A percentile compares a stretch with the other conserved stretches of the same genome.
Evolutionary conservation across 2,329 filamentous ascomycete species (phyloP).

Genomic region (Diplocarpon rosae): DNA sequence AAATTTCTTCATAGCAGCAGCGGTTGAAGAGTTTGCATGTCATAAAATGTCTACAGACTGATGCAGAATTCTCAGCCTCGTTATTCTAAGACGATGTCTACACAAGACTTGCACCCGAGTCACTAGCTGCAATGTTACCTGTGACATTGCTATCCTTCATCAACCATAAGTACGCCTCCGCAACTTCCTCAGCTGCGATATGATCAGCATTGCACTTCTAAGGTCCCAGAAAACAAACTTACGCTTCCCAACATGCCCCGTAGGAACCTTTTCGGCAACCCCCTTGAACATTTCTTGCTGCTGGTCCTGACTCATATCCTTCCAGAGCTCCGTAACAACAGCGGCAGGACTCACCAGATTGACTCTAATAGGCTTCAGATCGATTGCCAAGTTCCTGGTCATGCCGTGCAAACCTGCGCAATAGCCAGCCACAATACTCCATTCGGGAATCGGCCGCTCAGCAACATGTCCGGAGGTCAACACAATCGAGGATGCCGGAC

Average conservation of each 20-base stretch:
- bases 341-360: slow-evolving; percentile 49
- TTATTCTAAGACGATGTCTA: background rate
- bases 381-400: slow-evolving; percentile 45
- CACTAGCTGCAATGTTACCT: slow-evolving; percentile 20
- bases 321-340: slow-evolving; percentile 38
- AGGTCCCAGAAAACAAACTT: slow-evolving; percentile 2
- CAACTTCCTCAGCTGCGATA: slow-evolving; percentile 29
- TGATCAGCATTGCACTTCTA: slow-evolving; percentile 1
- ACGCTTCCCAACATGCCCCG: slow-evolving; percentile 14
- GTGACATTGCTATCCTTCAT: slow-evolving; percentile 34
- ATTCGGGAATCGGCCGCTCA: slow-evolving; percentile 23
- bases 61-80: background rate
- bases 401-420: slow-evolving; percentile 41
- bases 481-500: slow-evolving; percentile 13
- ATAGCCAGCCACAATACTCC: slow-evolving; percentile 37
- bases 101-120: slow-evolving; percentile 13
- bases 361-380: slow-evolving; percentile 51
- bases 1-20: background rate
- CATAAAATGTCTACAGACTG: background rate
- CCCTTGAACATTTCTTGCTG: slow-evolving; percentile 25
- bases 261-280: slow-evolving; percentile 11
- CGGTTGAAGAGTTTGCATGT: background rate
- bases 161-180: slow-evolving; percentile 34
- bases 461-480: slow-evolving; percentile 15
- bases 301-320: slow-evolving; percentile 24